These are phyloP conservation scores for Cercospora zeina DNA, from an alignment of 2,329 filamentous ascomycete species.

Conservation along the genomic window DNA sequence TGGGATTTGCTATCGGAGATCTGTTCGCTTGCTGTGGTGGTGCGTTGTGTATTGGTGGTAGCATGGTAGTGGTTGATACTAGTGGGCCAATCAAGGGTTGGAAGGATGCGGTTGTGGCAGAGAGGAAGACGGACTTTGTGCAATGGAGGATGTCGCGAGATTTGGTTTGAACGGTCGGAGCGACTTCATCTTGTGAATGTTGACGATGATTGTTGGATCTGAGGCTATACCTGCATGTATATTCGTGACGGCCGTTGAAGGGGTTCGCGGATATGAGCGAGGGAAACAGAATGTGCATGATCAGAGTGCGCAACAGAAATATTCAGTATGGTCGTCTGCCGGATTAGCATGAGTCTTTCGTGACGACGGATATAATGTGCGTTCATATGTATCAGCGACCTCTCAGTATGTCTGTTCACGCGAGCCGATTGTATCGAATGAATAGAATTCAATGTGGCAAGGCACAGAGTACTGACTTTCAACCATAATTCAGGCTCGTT, in stretches of 20 bases:
- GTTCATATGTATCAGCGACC: background rate
- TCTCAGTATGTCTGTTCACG: too few relatives aligned
- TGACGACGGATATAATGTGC: too few relatives aligned
- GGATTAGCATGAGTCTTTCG: too few relatives aligned
- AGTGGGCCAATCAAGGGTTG: constrained; percentile 26
- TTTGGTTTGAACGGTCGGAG: constrained; percentile 22
- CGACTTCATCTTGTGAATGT: background rate
- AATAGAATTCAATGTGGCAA: too few relatives aligned
- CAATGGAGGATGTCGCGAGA: constrained; percentile 31
- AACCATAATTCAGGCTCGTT: background rate
- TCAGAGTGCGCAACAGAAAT: background rate
- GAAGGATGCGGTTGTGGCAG: constrained; percentile 26
- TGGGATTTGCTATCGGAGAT: constrained; percentile 34
- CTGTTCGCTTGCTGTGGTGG: constrained; percentile 34
- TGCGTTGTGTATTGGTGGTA: constrained; percentile 31
- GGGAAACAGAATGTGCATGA: background rate
- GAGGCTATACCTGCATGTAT: background rate
- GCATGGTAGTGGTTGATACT: constrained; percentile 33
- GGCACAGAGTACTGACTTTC: too few relatives aligned
- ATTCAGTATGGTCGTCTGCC: background rate
- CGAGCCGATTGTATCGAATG: too few relatives aligned
- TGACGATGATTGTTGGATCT: background rate
- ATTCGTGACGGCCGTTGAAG: background rate
- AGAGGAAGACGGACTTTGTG: constrained; percentile 28
- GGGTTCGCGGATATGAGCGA: background rate